phyloP scores from a whole-genome alignment of 257 asterid species.

The Osmanthus fragrans region DNA sequence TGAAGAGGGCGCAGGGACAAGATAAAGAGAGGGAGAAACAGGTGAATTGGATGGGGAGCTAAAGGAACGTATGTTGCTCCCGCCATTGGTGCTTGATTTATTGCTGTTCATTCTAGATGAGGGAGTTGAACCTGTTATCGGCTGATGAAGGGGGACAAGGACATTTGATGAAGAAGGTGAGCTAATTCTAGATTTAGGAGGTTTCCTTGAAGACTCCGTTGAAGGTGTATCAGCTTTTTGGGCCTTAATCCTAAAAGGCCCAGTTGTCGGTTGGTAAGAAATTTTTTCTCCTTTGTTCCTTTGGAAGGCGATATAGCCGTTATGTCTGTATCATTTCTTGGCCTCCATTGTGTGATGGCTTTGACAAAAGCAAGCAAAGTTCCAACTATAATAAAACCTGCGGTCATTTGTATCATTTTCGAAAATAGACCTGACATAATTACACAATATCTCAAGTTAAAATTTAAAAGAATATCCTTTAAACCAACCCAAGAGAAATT shows the following conservation, averaged over 20 bases:
- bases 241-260: constrained; percentile 72
- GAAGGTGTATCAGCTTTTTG: constrained; percentile 47
- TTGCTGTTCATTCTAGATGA: constrained; percentile 58
- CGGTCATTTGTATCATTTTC: constrained; percentile 44
- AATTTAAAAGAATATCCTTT: constrained; percentile 2
- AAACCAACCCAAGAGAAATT: background rate
- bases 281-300: constrained; percentile 60
- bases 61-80: constrained; percentile 51
- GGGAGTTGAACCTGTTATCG: constrained; percentile 43
- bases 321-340: constrained; percentile 39
- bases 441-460: constrained; percentile 18
- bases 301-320: constrained; percentile 52
- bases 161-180: constrained; percentile 54
- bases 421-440: constrained; percentile 51
- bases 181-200: constrained; percentile 60
- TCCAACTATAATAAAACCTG: constrained; percentile 53
- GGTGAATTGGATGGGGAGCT: constrained; percentile 69
- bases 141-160: constrained; percentile 84
- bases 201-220: constrained; percentile 62
- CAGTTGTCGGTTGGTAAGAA: constrained; percentile 71
- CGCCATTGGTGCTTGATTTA: constrained; percentile 52
- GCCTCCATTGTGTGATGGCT: constrained; percentile 62
- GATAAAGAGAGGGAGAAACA: constrained; percentile 73
- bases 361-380: constrained; percentile 61
- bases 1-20: constrained; percentile 55